Evolutionary conservation across 148 eudicot genomes (phyloP).

Genomic region (Diospyros lotus): DNA sequence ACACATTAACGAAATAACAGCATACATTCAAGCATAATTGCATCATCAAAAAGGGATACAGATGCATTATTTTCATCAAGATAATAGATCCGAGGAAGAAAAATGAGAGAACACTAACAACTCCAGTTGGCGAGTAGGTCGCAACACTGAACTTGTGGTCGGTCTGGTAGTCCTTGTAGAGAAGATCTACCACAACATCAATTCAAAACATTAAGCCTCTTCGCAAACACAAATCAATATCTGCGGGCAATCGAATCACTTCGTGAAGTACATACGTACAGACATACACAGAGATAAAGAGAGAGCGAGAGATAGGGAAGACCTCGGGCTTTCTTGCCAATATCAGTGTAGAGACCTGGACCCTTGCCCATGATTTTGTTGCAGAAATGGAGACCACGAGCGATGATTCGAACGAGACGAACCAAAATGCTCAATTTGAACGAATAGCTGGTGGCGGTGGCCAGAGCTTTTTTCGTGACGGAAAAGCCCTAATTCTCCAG

Average conservation of each 20-base stretch:
- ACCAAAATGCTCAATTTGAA: background rate
- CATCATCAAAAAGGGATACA: background rate
- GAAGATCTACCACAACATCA: conserved; percentile 36
- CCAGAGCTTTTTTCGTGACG: background rate
- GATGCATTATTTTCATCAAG: background rate
- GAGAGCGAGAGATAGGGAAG: background rate
- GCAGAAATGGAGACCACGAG: background rate
- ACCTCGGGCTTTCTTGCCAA: conserved; percentile 69
- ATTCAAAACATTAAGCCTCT: background rate
- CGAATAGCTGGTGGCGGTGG: background rate
- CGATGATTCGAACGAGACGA: conserved; percentile 5
- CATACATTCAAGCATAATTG: too few relatives aligned
- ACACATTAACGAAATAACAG: too few relatives aligned
- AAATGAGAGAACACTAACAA: conserved; percentile 30
- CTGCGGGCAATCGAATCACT: background rate
- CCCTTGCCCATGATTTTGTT: conserved; percentile 54
- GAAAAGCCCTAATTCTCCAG: conserved; percentile 4
- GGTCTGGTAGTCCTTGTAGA: conserved; percentile 55
- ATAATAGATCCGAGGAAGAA: background rate
- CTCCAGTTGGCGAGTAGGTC: conserved; percentile 53
- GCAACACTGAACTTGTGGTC: conserved; percentile 60
- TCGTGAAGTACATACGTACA: background rate
- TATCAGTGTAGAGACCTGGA: conserved; percentile 63
- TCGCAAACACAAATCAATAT: background rate
- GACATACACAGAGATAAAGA: background rate